phyloP scores from a whole-genome alignment of 257 asterid species.

The Jaltomata sinuosa region DNA sequence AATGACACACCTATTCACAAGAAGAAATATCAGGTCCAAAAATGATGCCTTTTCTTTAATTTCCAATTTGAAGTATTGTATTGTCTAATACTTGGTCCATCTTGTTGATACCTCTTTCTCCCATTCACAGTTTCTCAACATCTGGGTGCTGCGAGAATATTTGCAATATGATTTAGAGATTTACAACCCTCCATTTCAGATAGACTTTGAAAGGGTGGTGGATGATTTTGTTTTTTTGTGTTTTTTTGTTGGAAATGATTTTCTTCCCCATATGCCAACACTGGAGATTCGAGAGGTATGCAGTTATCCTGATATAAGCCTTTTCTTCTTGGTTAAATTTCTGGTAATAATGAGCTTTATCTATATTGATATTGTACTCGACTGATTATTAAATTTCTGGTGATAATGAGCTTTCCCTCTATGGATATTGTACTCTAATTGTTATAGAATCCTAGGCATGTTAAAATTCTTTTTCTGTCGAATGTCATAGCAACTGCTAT shows the following conservation, averaged over 20 bases:
- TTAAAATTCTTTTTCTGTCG: not conserved
- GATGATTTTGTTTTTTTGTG: conserved; percentile 94
- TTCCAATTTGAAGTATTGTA: not conserved
- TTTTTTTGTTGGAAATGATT: conserved; percentile 96
- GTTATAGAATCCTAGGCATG: not conserved
- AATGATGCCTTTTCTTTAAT: conserved; percentile 8
- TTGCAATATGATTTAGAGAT: conserved; percentile 75
- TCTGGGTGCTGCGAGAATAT: conserved; percentile 91
- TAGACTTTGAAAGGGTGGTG: conserved; percentile 87
- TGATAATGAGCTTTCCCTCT: not conserved
- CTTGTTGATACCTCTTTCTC: conserved; percentile 10
- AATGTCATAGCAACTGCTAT: not conserved
- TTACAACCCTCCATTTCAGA: conserved; percentile 56
- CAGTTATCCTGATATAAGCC: not conserved
- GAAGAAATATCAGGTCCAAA: conserved; percentile 83
- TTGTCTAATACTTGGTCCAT: conserved; percentile 7
- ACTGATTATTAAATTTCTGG: not conserved
- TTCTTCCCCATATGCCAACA: conserved; percentile 99
- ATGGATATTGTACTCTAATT: not conserved
- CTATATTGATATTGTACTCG: not conserved
- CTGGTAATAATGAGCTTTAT: not conserved
- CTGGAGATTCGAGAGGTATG: conserved; percentile 95
- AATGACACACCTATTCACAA: conserved; percentile 62
- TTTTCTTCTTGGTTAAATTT: not conserved
- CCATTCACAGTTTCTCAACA: conserved; percentile 64